Base-by-base conservation (phyloP, 2,329 filamentous ascomycete genomes). In the Emergomyces orientalis region DNA sequence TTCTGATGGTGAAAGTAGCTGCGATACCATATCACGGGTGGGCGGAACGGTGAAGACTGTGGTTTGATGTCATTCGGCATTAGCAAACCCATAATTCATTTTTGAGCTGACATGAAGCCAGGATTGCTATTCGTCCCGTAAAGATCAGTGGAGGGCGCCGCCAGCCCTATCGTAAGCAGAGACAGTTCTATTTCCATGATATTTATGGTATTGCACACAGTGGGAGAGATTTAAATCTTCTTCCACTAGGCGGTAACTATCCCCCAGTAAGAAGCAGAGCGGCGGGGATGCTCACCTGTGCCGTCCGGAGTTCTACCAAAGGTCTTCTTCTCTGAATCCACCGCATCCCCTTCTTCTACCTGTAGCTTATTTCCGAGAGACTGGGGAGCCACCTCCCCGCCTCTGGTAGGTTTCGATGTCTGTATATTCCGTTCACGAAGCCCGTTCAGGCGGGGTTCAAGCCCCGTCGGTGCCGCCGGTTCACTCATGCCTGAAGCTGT, bases 21-120 rank as follows among this genome's bases (percentile, higher is more conserved):
- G 94, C 60, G 93, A 96, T 69, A 99, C 93, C 94, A 99, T 97
- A 78, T 99, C 94, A 81, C 97, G 91, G 63, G 94, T 99, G 66
- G 91, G 88, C 57, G 94, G 94, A 62, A 99, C 94, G 63, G 91
- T 88, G 74, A 99, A 99, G 71, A 96, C 94, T 97, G 54, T n/a
- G 19, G 55, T 60, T 34, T 34, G 49, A 27, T 59, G 37, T 62
- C 32, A 47, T 39, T 13, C 3, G 7, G 39, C 52, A 30, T 59
- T 59, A 59, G 56, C 41, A 59, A 47, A 45, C 19, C 56, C 25
- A 11, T 54, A 45, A 22, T 30, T 32, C 41, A 32, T 32, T 45
- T 32, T 47, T 30, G 27, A 45, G 41, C 37, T n/a, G 56, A 59
- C n/a, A 49, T 27, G n/a, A 19, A 8, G 25, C 27, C 34, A 45